These are phyloP conservation scores for Coemansia sp. DNA, from an alignment of 192 early-diverging fungal species.

Conservation along the genomic window DNA sequence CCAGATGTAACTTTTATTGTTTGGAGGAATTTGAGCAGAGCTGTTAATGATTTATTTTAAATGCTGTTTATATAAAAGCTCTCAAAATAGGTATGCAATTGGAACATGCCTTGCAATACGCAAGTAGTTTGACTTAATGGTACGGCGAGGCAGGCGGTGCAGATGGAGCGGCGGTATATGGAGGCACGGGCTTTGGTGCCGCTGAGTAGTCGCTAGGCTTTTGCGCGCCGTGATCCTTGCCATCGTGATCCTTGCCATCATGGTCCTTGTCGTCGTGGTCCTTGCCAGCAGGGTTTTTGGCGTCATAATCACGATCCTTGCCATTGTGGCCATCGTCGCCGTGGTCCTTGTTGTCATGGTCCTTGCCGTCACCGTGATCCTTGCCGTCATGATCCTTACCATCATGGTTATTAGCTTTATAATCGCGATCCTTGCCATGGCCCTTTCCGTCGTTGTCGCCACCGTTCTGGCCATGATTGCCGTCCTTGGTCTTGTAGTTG, in stretches of 20 bases:
- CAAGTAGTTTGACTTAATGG: background rate
- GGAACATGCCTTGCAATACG: too few species aligned
- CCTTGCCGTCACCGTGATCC: background rate
- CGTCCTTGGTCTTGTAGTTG: constrained; percentile 11
- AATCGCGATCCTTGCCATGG: background rate
- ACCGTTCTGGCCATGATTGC: background rate
- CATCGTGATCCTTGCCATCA: background rate
- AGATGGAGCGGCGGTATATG: background rate
- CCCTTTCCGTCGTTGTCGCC: background rate
- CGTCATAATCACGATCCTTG: background rate
- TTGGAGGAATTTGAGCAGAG: too few species aligned
- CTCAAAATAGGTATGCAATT: too few species aligned
- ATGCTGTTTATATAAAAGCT: too few species aligned
- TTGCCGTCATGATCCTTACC: constrained; percentile 6
- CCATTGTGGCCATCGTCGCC: constrained; percentile 1
- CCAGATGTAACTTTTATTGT: too few species aligned
- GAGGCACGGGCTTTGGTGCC: background rate
- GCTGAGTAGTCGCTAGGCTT: background rate
- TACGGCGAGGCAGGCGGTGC: constrained; percentile 2
- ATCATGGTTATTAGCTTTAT: background rate
- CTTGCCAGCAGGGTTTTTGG: background rate
- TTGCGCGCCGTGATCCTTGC: background rate
- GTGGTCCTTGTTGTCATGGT: background rate
- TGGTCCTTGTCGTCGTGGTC: background rate
- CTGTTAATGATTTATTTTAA: too few species aligned